phyloP scores from a whole-genome alignment of 2,329 filamentous ascomycete species.

The Microsporum ferrugineum region DNA sequence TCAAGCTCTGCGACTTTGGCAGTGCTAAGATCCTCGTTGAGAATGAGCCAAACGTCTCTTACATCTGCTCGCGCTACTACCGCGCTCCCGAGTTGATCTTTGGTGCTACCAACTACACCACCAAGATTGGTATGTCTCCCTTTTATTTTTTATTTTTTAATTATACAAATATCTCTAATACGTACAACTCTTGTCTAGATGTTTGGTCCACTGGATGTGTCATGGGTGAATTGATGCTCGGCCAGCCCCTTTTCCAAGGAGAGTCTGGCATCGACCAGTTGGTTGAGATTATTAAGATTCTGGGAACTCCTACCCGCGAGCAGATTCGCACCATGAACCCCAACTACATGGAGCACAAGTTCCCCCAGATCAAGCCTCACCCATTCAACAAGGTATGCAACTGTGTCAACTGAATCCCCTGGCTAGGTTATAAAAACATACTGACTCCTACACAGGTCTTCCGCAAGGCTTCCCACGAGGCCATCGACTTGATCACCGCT shows the following conservation, averaged over 20 bases:
- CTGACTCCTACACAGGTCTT: constrained; percentile 55
- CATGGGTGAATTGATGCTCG: constrained; percentile 98
- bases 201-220: constrained; percentile 99
- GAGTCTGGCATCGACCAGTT: constrained; percentile 98
- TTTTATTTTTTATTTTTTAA: not conserved
- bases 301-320: constrained; percentile 90
- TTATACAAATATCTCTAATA: not conserved
- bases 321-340: constrained; percentile 99
- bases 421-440: not conserved
- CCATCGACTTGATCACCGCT: constrained; percentile 87
- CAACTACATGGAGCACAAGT: constrained; percentile 99
- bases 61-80: constrained; percentile 99
- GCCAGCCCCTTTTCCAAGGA: constrained; percentile 92
- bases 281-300: constrained; percentile 98
- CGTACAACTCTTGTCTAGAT: constrained; percentile 46
- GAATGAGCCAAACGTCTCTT: constrained; percentile 98
- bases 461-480: constrained; percentile 84
- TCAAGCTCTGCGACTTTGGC: constrained; percentile 98
- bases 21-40: constrained; percentile 97
- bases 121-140: constrained; percentile 78
- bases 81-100: constrained; percentile 96
- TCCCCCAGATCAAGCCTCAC: constrained; percentile 98
- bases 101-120: constrained; percentile 97
- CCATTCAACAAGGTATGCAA: constrained; percentile 74
- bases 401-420: too few relatives aligned